A percentile compares a stretch with the other conserved stretches of the same genome.
phyloP scores from a whole-genome alignment of 2,329 filamentous ascomycete genomes.

The Microsporum audouinii region DNA sequence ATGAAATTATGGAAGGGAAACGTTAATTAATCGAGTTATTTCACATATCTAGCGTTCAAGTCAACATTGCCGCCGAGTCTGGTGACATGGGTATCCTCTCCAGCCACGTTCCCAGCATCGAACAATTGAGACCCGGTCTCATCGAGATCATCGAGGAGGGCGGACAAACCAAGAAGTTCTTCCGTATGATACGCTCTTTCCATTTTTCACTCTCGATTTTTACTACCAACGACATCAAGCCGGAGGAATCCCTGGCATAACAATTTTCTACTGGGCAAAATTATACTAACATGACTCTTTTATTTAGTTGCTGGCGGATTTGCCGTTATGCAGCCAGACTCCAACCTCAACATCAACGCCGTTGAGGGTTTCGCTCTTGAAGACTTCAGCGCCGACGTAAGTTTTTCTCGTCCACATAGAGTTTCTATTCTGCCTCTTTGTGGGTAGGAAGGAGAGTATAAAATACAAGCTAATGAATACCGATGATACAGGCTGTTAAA shows the following conservation, averaged over 20 bases:
- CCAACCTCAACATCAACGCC: constrained; percentile 91
- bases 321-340: constrained; percentile 91
- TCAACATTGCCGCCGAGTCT: constrained; percentile 96
- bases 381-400: constrained; percentile 80
- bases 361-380: constrained; percentile 90
- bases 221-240: constrained; percentile 13
- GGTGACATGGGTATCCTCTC: constrained; percentile 99
- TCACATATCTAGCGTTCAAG: constrained; percentile 66
- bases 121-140: constrained; percentile 95
- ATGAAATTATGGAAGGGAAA: not conserved
- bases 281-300: not conserved
- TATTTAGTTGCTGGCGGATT: constrained; percentile 83
- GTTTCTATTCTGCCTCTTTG: not conserved
- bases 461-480: not conserved
- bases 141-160: constrained; percentile 92
- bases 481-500: constrained; percentile 51
- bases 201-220: not conserved
- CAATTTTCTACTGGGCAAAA: not conserved
- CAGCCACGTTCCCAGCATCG: constrained; percentile 96
- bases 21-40: constrained; percentile 15
- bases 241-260: not conserved
- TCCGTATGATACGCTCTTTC: constrained; percentile 56
- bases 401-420: constrained; percentile 12
- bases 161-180: constrained; percentile 86
- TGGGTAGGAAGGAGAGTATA: not conserved